Percentiles rank a stretch among this genome's conserved stretches.
phyloP scores from a whole-genome alignment of 2,329 filamentous ascomycete genomes.

The Dryadomyces quercus-mongolicae region DNA sequence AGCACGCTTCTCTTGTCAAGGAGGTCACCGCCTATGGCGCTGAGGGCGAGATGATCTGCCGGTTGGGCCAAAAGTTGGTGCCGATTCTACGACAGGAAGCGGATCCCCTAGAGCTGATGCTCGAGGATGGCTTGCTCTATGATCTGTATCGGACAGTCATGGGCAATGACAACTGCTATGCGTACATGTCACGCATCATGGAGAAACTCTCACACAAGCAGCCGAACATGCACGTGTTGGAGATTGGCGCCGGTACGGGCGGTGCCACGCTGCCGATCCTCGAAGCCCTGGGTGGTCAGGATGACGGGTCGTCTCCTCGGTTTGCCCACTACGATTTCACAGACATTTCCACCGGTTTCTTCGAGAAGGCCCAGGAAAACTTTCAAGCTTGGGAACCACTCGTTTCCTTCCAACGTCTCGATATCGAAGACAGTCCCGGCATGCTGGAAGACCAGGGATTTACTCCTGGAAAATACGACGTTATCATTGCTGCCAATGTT shows the following conservation, averaged over 20 bases:
- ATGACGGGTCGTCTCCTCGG: neutral
- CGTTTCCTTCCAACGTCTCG: constrained; percentile 19
- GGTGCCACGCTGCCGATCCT: constrained; percentile 14
- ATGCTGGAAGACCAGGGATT: too few species aligned
- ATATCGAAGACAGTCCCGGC: constrained; percentile 20
- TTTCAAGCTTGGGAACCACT: constrained; percentile 13
- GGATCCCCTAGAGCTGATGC: constrained; percentile 17
- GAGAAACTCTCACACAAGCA: constrained; percentile 13
- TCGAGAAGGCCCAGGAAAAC: constrained; percentile 18
- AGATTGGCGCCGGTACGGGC: constrained; percentile 23
- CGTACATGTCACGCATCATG: constrained; percentile 5
- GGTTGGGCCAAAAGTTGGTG: constrained; percentile 8
- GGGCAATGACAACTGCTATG: constrained; percentile 8
- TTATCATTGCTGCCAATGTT: constrained; percentile 26
- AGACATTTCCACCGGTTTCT: constrained; percentile 16
- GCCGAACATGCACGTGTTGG: constrained; percentile 20
- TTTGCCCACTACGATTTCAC: constrained; percentile 14
- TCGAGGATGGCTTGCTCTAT: constrained; percentile 14
- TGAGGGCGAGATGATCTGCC: constrained; percentile 7
- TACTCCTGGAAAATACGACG: constrained; percentile 20
- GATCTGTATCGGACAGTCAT: constrained; percentile 9
- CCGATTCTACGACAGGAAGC: constrained; percentile 14
- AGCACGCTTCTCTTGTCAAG: neutral
- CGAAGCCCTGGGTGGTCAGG: constrained; percentile 3
- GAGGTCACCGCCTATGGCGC: neutral